phyloP scores from a whole-genome alignment of 2,329 filamentous ascomycete genomes.

The Sporothrix sp. region DNA sequence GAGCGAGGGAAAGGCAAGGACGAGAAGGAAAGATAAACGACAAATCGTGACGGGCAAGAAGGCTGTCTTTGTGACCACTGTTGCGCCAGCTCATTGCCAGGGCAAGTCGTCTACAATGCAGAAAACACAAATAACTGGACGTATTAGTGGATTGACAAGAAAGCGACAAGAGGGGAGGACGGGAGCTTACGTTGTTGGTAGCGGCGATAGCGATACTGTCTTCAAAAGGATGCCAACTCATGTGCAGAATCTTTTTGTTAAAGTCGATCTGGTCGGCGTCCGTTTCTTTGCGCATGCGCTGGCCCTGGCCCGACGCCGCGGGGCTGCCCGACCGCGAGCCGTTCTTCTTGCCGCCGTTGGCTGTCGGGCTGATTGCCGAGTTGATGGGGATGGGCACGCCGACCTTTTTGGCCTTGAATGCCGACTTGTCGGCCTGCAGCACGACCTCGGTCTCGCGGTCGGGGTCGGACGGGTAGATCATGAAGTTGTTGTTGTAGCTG shows the following conservation, averaged over 20 bases:
- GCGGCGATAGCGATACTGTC: conserved; percentile 99
- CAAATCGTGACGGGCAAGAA: conserved; percentile 3
- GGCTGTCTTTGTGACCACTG: conserved; percentile 1
- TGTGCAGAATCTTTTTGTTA: conserved; percentile 99
- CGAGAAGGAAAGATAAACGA: not conserved
- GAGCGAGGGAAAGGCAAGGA: conserved; percentile 1
- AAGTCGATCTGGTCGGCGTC: conserved; percentile 99
- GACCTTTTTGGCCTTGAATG: conserved; percentile 99
- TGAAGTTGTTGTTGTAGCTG: conserved; percentile 99
- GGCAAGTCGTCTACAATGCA: conserved; percentile 14
- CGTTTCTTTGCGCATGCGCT: conserved; percentile 97
- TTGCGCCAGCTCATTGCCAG: not conserved
- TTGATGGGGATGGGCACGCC: conserved; percentile 97
- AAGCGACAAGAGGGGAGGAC: not conserved
- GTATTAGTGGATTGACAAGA: conserved; percentile 16
- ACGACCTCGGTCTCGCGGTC: conserved; percentile 97
- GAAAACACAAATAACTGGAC: conserved; percentile 26
- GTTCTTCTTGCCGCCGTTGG: conserved; percentile 74
- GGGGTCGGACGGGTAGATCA: conserved; percentile 97
- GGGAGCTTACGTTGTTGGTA: conserved; percentile 83
- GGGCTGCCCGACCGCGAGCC: conserved; percentile 83
- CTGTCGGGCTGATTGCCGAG: conserved; percentile 60
- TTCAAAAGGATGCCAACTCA: conserved; percentile 99
- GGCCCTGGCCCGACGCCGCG: conserved; percentile 66
- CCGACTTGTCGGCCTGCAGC: conserved; percentile 94